Evolutionary conservation across 1,284 basidiomycete species (phyloP), one percentile per base, ranked within the genome.

Genomic region (Lentinus polychrous): DNA sequence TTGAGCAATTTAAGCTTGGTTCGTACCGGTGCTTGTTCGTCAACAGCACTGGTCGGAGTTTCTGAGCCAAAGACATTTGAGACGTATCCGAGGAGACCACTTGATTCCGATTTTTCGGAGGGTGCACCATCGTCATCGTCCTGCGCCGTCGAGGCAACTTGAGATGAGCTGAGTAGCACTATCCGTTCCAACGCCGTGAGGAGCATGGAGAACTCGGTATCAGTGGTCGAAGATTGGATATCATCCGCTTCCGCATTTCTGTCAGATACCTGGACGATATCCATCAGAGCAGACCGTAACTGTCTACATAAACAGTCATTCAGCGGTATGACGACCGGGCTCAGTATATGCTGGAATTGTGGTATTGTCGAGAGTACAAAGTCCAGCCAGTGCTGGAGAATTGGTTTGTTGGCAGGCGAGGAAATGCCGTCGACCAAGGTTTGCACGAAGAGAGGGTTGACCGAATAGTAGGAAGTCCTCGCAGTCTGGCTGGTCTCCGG

Each of bases 321-420:
- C 18, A 99, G 70, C 1, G 91, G 85, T 12, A 81, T 72, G n/a
- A 96, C 72, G 35, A 87, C 74, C 12, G 73, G 67, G 37, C 81
- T 78, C 6, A 91, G 69, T 18, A 78, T 71, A 38, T 82, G 80
- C 51, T 89, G 86, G 59, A 91, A 89, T 56, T 90, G 84, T 0
- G 91, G 84, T 7, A 94, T 71, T 0, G 91, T 89, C 84, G 91
- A 91, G 46, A 97, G 76, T 49, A 97, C 76, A 62, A 99, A 98
- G 64, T 98, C 95, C 18, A 97, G 76, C 95, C 95, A 99, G 61
- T 96, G 91, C 60, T 95, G 92, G 11, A 96, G 67, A 18, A 94
- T 76, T 1, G 89, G 76, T 17, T 84, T 80, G 65, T 94, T 95
- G 18, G 75, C 69, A 4, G 75, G 69, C 3, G 72, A 65, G 3